Evolutionary conservation across 2,329 filamentous ascomycete species (phyloP), one percentile per base, ranked within the genome.

Genomic region (Lachnellula subtilissima): DNA sequence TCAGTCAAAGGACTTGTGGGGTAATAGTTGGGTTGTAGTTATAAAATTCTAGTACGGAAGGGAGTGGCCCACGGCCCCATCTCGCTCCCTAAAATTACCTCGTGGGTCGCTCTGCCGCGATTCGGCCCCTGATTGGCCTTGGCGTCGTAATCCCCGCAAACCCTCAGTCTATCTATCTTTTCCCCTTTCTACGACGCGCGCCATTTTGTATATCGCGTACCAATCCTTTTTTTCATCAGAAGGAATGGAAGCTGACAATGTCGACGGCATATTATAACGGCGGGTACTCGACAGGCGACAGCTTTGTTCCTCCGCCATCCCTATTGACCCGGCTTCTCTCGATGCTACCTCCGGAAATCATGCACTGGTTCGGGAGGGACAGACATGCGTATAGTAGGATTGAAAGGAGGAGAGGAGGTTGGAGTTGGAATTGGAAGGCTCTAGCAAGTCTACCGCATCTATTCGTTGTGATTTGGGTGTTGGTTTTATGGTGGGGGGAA

Each of bases 401-500:
- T 11, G 61, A 61, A 9, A 14, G 7, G 12, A 45, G 19, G 42
- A 45, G 12, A 22, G 7, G 42, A 23, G 19, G 42, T 12, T 59
- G 57, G 65, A 83, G 83, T 64, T 62, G 84, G 67, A 74, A 74
- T 36, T 68, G 75, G 22, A 73, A 75, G 46, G 76, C 81, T n/a
- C 63, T 85, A 28, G 64, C 86, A 49, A 85, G 78, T 73, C 77
- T 91, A 54, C 81, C 84, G 37, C 87, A 89, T 69, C 70, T 86
- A 15, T 71, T 96, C 61, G 83, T 89, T 17, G 69, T 82, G 12
- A 57, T 92, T 47, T 99, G 94, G 93, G 66, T 91, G 42, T 71
- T 89, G 22, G 79, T 88, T 19, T 67, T 99, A 60, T 83, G 94
- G 62, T 94, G 89, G 84, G 91, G 93, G 1, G 94, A 99, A 75